Evolutionary conservation across 2,329 filamentous ascomycete genomes (phyloP), one percentile per base, ranked within the genome.

Genomic region (Pseudocercospora macadamiae): DNA sequence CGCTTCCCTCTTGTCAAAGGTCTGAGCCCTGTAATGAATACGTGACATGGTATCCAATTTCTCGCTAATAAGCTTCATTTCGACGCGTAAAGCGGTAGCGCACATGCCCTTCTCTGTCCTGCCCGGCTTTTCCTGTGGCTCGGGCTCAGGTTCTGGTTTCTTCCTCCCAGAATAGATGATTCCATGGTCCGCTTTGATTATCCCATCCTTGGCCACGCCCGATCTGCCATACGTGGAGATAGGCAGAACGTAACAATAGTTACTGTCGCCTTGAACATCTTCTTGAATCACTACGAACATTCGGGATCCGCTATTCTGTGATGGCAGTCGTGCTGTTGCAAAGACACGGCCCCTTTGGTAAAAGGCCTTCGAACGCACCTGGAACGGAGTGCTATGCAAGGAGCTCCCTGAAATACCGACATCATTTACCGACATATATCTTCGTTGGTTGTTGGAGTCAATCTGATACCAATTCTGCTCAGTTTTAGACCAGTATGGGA

Each of bases 101-200:
- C 52, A 16, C 60, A 62, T 62, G 8, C 36, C 47, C 26, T 7
- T 30, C 36, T 55, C 51, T 1, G 16, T 25, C 9, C 26, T 4
- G 9, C 16, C 1, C 1, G 51, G 56, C 1, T 6, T 2, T 28
- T 55, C 57, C n/a, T n/a, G n/a, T n/a, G n/a, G n/a, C 3, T 9
- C 18, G 0, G 25, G 16, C 10, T 6, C 7, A 12, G 47, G 34
- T 7, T 4, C 1, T 3, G 54, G 34, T n/a, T 28, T 10, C 21
- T 4, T 4, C 4, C 14, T 0, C 14, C 34, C 34, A 1, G 28
- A 51, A 14, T 57, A 19, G 1, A 57, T 36, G 6, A 57, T 57
- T 2, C 47, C 54, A 25, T 57, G 54, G 12, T 57, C 54, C 8
- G 0, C 23, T 6, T 52, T 57, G 8, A 21, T 7, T 2, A 51